phyloP scores from a whole-genome alignment of 768 basidiomycete species.

The Russula sp. region DNA sequence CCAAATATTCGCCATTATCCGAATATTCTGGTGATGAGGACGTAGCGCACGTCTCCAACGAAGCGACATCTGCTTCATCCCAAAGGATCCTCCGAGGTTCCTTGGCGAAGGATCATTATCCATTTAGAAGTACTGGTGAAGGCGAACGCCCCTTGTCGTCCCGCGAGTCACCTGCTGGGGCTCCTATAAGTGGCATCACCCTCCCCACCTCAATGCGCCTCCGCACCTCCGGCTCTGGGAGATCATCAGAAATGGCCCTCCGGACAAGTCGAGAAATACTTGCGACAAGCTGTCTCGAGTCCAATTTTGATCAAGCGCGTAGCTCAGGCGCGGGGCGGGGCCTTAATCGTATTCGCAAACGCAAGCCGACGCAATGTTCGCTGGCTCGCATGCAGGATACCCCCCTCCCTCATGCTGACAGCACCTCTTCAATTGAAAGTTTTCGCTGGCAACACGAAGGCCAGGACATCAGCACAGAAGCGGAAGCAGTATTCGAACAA shows the following conservation, averaged over 20 bases:
- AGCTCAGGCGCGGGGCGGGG: neutral
- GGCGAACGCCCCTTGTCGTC: constrained; percentile 1
- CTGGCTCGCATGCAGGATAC: constrained; percentile 23
- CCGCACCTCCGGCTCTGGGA: neutral
- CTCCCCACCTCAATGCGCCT: neutral
- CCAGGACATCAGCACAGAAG: constrained; percentile 10
- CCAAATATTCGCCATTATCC: constrained; percentile 9
- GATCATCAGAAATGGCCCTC: neutral
- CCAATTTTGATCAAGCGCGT: neutral
- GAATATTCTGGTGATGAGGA: constrained; percentile 16
- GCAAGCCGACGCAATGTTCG: constrained; percentile 26
- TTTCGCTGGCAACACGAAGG: constrained; percentile 16
- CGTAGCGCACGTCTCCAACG: neutral
- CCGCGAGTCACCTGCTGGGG: neutral
- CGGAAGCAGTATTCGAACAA: constrained; percentile 19
- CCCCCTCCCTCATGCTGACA: constrained; percentile 13
- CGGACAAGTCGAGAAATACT: neutral
- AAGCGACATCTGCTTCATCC: neutral
- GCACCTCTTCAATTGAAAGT: constrained; percentile 13
- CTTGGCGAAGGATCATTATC: neutral
- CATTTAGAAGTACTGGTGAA: neutral
- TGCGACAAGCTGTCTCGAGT: neutral
- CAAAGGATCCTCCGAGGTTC: neutral
- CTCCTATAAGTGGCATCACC: too few relatives aligned
- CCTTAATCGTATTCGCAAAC: constrained; percentile 21